Conservation (phyloP, 1,284 basidiomycete genomes). For the Inonotus obliquus region DNA sequence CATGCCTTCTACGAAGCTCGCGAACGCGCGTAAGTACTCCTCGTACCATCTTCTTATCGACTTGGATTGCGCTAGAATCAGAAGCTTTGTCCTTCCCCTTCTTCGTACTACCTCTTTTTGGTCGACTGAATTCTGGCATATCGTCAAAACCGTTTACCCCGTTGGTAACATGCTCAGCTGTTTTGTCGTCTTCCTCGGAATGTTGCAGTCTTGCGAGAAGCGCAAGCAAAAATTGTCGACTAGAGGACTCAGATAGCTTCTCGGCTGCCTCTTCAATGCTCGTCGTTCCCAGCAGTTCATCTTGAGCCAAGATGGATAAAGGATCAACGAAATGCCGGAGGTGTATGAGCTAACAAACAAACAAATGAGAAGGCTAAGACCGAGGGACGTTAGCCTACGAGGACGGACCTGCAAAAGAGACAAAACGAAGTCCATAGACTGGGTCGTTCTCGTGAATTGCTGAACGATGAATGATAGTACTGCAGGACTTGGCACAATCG, state of each 20-base stretch:
- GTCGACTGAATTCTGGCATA: background rate
- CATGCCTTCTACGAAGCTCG: conserved; percentile 36
- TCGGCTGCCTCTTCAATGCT: conserved; percentile 20
- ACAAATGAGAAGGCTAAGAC: background rate
- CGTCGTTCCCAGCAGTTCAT: conserved; percentile 27
- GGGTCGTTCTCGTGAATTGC: conserved; percentile 47
- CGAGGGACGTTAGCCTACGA: background rate
- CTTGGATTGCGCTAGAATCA: background rate
- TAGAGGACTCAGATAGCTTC: conserved; percentile 26
- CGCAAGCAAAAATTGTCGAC: conserved; percentile 37
- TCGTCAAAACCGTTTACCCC: background rate
- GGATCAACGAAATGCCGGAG: conserved; percentile 67
- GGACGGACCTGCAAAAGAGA: conserved; percentile 54
- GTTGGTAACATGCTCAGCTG: background rate
- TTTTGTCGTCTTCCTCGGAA: conserved; percentile 6
- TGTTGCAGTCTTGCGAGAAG: conserved; percentile 35
- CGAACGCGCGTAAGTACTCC: conserved; percentile 30
- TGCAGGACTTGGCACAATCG: conserved; percentile 56
- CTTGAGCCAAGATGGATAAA: conserved; percentile 40
- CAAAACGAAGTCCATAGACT: conserved; percentile 50
- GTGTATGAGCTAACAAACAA: conserved; percentile 44
- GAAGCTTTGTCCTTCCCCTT: background rate
- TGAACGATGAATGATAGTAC: conserved; percentile 50
- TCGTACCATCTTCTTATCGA: background rate
- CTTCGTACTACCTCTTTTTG: background rate